Conservation (phyloP, 768 basidiomycete genomes). For the Tricholoma flavovirens region DNA sequence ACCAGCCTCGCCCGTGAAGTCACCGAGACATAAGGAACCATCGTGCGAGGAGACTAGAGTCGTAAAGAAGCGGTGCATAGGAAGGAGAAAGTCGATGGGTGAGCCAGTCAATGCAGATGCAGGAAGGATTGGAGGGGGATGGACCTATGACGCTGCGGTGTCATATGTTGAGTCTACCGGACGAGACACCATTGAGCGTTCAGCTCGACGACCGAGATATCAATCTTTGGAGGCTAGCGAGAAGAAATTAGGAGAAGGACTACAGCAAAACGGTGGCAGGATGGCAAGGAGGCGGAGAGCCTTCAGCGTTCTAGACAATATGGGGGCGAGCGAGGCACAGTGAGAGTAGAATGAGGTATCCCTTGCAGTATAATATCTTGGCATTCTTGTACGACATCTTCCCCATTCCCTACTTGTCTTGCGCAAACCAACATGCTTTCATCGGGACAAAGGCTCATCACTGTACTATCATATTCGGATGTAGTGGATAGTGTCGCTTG, state of each 20-base stretch:
- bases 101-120: constrained; percentile 22
- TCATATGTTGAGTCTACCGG: constrained; percentile 33
- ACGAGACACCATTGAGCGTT: neutral
- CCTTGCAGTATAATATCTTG: constrained; percentile 4
- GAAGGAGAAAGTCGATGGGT: constrained; percentile 40
- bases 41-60: constrained; percentile 26
- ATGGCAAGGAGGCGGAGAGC: constrained; percentile 12
- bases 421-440: too few species aligned
- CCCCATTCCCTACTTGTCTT: neutral
- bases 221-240: neutral
- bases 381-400: neutral
- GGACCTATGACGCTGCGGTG: constrained; percentile 49
- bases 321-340: neutral
- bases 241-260: constrained; percentile 6
- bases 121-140: constrained; percentile 24
- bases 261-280: neutral
- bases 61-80: constrained; percentile 53
- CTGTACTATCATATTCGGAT: too few species aligned
- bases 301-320: constrained; percentile 14
- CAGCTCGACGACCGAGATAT: neutral
- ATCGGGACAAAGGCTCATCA: neutral
- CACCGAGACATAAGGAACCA: constrained; percentile 8
- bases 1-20: constrained; percentile 4
- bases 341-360: constrained; percentile 12
- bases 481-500: too few species aligned